phyloP scores from a whole-genome alignment of 2,329 filamentous ascomycete species.

The Diaporthe sp. region DNA sequence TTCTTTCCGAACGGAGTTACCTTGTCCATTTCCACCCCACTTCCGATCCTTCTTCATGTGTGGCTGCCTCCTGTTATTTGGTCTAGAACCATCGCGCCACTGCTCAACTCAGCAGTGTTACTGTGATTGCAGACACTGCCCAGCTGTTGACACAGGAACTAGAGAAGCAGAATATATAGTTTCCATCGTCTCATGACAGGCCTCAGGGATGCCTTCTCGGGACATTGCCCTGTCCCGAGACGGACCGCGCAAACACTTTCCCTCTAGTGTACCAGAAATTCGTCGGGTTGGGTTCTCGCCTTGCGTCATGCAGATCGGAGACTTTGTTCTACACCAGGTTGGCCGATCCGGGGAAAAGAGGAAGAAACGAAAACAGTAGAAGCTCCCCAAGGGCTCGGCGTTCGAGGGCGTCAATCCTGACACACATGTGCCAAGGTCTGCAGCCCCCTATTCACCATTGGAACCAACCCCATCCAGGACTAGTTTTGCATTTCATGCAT shows the following conservation, averaged over 20 bases:
- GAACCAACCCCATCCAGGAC: neutral
- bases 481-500: slow-evolving; percentile 7
- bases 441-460: neutral
- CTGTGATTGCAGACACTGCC: neutral
- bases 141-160: neutral
- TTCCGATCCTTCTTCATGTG: neutral
- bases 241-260: neutral
- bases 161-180: neutral
- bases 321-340: neutral
- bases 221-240: neutral
- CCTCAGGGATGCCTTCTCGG: neutral
- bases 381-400: neutral
- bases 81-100: neutral
- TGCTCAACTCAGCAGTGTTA: neutral
- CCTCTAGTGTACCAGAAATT: neutral
- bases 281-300: neutral
- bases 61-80: neutral
- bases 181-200: neutral
- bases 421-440: neutral
- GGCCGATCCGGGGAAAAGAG: slow-evolving; percentile 23
- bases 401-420: neutral
- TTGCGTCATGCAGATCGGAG: neutral
- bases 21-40: neutral
- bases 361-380: neutral
- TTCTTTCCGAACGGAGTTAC: slow-evolving; percentile 7